A percentile compares a stretch with the other conserved stretches of the same genome.
phyloP scores from a whole-genome alignment of 2,329 filamentous ascomycete genomes.

The Exserohilum rostratum region DNA sequence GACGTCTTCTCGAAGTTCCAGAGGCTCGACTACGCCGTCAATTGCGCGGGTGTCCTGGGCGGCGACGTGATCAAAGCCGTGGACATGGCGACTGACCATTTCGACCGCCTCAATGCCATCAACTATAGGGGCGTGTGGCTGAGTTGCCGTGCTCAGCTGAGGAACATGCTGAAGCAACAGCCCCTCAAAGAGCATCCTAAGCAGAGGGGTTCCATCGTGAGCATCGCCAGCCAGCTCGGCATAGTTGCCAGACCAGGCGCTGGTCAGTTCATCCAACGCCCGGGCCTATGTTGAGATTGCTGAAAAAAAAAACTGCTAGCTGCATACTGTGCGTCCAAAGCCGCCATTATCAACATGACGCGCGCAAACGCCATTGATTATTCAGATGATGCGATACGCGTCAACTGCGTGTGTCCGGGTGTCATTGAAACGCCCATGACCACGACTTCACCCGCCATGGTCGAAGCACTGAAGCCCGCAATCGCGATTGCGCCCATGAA shows the following conservation, averaged over 20 bases:
- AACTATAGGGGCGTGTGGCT: constrained; percentile 66
- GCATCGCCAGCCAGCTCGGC: constrained; percentile 61
- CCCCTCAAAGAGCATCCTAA: constrained; percentile 49
- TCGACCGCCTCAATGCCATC: constrained; percentile 61
- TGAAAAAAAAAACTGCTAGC: constrained; percentile 44
- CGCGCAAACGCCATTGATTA: constrained; percentile 64
- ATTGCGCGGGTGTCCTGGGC: constrained; percentile 61
- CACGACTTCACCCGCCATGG: constrained; percentile 32
- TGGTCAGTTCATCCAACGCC: constrained; percentile 15
- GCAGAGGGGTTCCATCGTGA: constrained; percentile 58
- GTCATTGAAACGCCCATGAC: constrained; percentile 53
- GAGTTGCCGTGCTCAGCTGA: constrained; percentile 60
- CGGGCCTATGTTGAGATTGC: not conserved
- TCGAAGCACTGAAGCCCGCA: constrained; percentile 46
- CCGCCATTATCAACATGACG: constrained; percentile 65
- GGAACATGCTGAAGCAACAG: constrained; percentile 58
- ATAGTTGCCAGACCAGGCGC: constrained; percentile 41
- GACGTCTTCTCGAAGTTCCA: constrained; percentile 47
- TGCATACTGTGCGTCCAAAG: constrained; percentile 64
- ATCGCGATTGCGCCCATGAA: constrained; percentile 56
- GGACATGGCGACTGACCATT: constrained; percentile 56
- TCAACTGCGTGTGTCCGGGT: constrained; percentile 65
- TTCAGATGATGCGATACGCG: constrained; percentile 56
- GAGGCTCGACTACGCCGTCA: constrained; percentile 62
- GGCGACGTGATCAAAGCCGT: constrained; percentile 49